Evolutionary conservation across 2,329 filamentous ascomycete species (phyloP), one percentile per base, ranked within the genome.

Genomic region (Alternaria longipes): DNA sequence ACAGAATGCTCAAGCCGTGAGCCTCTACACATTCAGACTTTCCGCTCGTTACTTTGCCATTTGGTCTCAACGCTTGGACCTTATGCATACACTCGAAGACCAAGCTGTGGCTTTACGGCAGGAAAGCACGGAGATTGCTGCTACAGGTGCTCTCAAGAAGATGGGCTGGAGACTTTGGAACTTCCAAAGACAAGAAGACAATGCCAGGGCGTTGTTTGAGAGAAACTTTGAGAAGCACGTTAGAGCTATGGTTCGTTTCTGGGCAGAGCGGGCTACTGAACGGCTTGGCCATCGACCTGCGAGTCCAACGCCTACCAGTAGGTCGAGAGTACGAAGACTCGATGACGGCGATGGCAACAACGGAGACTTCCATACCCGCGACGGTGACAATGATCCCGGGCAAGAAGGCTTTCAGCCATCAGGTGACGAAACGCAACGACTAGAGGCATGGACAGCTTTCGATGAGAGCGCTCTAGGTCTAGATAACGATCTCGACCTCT

Each of bases 141-240:
- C 85, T 14, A 79, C 80, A 11, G 77, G 76, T 14, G 81, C 80
- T 24, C 76, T 89, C 58, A 86, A 85, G 70, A 86, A 83, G 67
- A 76, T 89, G n/a, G 86, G 85, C 54, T 84, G 87, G 75, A 82
- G 82, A 8, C 77, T 85, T 2, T 89, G 89, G 75, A 85, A 86
- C 41, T 76, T 86, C 5, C 79, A 80, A 24, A 82, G 83, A 53
- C 81, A 81, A 24, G 74, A 80, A 9, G 82, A 87, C 58, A 86
- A 81, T 41, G 85, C 86, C 0, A 78, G 84, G 36, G 84, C 85
- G 7, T 77, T 89, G 64, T 79, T 80, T 51, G 80, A 83, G 18
- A 79, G 86, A 18, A 86, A 84, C 62, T 79, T 84, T 38, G 81
- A 85, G 56, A 85, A 85, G 63, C 87, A 88, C 71, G 77, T 83